Base-by-base conservation (phyloP, 306 rosid genomes). In the Begonia peltatifolia region DNA sequence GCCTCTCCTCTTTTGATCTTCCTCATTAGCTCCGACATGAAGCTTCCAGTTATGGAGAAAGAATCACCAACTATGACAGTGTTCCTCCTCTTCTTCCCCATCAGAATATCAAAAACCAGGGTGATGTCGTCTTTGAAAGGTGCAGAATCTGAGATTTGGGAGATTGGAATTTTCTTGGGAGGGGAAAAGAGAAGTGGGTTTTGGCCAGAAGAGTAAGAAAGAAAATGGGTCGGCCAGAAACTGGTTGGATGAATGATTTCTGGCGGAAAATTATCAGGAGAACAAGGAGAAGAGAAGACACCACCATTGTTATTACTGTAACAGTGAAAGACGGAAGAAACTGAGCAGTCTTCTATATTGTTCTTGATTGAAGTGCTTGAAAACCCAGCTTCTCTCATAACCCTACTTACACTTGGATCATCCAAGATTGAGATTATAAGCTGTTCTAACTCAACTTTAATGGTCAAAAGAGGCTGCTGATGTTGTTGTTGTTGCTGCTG, bases 351-450 rank as follows among this genome's bases (percentile, higher is more conserved):
- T 18, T 85, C 86, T 6, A 90, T 47, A 49, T 75, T 83, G 77
- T 42, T 73, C 68, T 92, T 92, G 22, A 87, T 88, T 44, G 72
- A 69, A 44, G 81, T 76, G 54, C 99, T 92, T 0, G 94, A 84
- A 58, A 83, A 86, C 2, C 99, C 94, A 47, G 99, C 99, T 46
- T 92, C 99, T 54, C 94, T 77, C 99, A 92, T 92, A 55, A 92
- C 99, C 61, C 96, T 72, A 59, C 94, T 92, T 22, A 92, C 99
- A 67, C 84, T 75, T 10, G 99, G 99, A 58, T 92, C 99, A 51
- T 92, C 99, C 5, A 92, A 84, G 54, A 92, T 87, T 9, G 96
- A 87, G 9, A 92, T 65, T 5, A 87, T 76, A 15, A 92, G 96
- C 74, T 87, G 94, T 47, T 92, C 87, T 14, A 87, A 72, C 76